Evolutionary conservation across 2,329 filamentous ascomycete species (phyloP), one percentile per base, ranked within the genome.

Genomic region (Microsporum ferrugineum): DNA sequence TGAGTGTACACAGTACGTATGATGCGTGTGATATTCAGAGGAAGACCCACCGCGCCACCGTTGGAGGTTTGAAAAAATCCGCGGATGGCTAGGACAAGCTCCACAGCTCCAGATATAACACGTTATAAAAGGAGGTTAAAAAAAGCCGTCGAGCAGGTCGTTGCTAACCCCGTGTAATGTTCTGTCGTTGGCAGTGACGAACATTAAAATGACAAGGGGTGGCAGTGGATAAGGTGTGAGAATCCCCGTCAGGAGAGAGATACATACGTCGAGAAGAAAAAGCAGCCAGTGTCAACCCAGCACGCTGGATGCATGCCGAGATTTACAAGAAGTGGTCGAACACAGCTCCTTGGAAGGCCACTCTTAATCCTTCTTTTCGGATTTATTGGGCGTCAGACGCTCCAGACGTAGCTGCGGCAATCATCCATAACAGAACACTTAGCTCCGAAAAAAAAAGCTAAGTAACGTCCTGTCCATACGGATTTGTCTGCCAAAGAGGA

Each of bases 201-300:
- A 57, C 53, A 39, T 57, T 57, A 57, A 57, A 57, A 57, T 57
- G 55, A 57, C 55, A 57, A 57, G 55, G 55, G 55, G 36, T 41
- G 29, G 5, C 36, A 14, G 55, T 57, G 55, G 55, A 43, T 57
- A 41, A 41, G 27, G 55, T 57, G 36, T 57, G 55, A 43, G 36
- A 41, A 57, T 43, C 36, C 55, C 55, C 36, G 39, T 43, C 55
- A 43, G 55, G 55, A 38, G 34, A 43, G 36, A 43, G 17, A 23
- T 23, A 23, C 17, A 23, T 43, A 57, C n/a, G 29, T 31, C 14
- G 33, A 55, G 55, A 31, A 57, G 36, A 43, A 43, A 43, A 43
- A 43, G 39, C 55, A 27, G 39, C 27, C 39, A 55, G 45, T 56
- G 31, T 36, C 53, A 56, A 56, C 53, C 53, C 53, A 56, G 53